Evolutionary conservation across 768 basidiomycete genomes (phyloP).

Genomic region (Suillus subaureus): DNA sequence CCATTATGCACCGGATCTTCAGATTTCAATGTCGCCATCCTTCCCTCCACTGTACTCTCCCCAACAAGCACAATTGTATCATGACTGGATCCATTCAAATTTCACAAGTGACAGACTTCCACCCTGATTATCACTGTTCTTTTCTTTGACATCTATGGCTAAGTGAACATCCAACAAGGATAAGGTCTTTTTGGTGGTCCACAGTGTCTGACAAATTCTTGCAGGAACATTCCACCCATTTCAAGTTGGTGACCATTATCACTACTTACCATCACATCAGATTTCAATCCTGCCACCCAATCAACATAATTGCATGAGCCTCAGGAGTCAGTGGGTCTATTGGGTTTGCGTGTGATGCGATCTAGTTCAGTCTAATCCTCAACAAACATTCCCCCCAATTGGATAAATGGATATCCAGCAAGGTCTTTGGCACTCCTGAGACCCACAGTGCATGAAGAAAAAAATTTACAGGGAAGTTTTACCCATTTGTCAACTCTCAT

Average conservation of each 20-base stretch:
- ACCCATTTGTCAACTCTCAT: too few relatives aligned
- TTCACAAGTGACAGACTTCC: not conserved
- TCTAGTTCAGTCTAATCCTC: not conserved
- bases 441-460: too few relatives aligned
- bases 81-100: not conserved
- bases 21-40: not conserved
- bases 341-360: not conserved
- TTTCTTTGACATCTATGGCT: not conserved
- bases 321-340: not conserved
- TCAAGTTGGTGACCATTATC: too few relatives aligned
- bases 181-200: not conserved
- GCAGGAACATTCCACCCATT: not conserved
- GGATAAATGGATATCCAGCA: too few relatives aligned
- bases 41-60: not conserved
- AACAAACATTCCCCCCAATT: not conserved
- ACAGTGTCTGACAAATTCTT: not conserved
- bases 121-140: not conserved
- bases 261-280: not conserved
- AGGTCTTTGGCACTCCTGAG: too few relatives aligned
- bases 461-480: too few relatives aligned
- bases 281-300: not conserved
- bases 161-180: not conserved
- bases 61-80: not conserved
- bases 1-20: not conserved
- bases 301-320: not conserved